Evolutionary conservation across 2,329 filamentous ascomycete species (phyloP).

Genomic region (Ceratocystis ficicola): DNA sequence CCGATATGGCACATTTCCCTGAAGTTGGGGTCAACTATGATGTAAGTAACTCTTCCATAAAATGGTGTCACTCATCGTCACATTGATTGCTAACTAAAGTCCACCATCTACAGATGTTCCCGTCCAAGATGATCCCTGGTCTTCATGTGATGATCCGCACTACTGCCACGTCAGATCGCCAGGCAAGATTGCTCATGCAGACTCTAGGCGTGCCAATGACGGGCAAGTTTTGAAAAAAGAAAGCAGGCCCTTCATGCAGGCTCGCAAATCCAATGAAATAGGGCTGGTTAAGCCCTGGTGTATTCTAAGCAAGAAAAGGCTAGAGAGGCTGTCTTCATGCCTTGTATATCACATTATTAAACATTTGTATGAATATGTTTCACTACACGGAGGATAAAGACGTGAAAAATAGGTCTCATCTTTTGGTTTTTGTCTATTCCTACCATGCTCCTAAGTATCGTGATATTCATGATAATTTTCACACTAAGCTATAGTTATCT

Average conservation of each 20-base stretch:
- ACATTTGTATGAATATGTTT: slow-evolving; percentile 16
- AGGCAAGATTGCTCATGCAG: slow-evolving; percentile 62
- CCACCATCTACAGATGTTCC: slow-evolving; percentile 40
- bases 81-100: slow-evolving; percentile 19
- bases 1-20: slow-evolving; percentile 72
- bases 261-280: neutral
- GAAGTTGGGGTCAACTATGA: slow-evolving; percentile 94
- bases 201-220: slow-evolving; percentile 46
- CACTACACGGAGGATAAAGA: neutral
- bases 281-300: neutral
- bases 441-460: neutral
- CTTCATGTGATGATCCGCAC: slow-evolving; percentile 76
- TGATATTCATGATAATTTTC: neutral
- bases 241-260: neutral
- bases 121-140: slow-evolving; percentile 65
- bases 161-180: slow-evolving; percentile 69
- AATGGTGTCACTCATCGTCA: neutral
- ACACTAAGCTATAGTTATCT: slow-evolving; percentile 47
- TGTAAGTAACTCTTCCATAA: slow-evolving; percentile 44
- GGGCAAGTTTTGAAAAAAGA: slow-evolving; percentile 20
- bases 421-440: slow-evolving; percentile 2
- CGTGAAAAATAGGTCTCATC: neutral
- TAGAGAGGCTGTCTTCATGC: neutral
- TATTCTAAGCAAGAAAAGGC: neutral
- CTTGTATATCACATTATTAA: slow-evolving; percentile 21